A percentile compares a stretch with the other conserved stretches of the same genome.
phyloP scores from a whole-genome alignment of 805 yeast genomes.

The Candida taoyuanica region DNA sequence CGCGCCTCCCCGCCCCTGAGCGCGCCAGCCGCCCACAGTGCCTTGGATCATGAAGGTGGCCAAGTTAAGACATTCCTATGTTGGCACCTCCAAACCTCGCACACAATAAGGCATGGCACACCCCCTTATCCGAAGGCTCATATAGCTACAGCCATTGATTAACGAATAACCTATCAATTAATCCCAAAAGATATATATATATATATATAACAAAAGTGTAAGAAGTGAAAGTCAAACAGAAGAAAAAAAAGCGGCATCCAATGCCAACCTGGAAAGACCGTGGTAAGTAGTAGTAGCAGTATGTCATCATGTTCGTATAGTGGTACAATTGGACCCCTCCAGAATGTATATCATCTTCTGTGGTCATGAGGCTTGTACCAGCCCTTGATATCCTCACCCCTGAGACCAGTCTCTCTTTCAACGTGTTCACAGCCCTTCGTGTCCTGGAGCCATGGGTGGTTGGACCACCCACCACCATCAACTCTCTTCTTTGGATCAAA shows the following conservation, averaged over 20 bases:
- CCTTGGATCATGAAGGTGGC: too few relatives aligned
- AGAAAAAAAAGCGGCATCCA: background rate
- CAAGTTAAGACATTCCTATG: too few relatives aligned
- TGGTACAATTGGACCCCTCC: background rate
- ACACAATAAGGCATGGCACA: too few relatives aligned
- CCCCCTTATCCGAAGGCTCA: too few relatives aligned
- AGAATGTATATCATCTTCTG: background rate
- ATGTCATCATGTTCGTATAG: too few relatives aligned
- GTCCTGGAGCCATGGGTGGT: slow-evolving; percentile 46
- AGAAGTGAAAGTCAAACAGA: background rate
- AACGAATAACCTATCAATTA: background rate
- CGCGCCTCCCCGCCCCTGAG: too few relatives aligned
- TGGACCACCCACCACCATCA: slow-evolving; percentile 50
- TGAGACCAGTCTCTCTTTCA: slow-evolving; percentile 21
- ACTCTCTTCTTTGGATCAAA: slow-evolving; percentile 45
- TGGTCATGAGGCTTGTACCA: slow-evolving; percentile 16
- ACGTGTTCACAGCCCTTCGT: slow-evolving; percentile 11
- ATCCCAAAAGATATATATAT: slow-evolving; percentile 1
- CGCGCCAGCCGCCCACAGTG: too few relatives aligned
- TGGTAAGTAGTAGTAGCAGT: background rate
- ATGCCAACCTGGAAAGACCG: background rate
- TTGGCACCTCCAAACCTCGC: too few relatives aligned
- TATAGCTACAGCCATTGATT: background rate
- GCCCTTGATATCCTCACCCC: slow-evolving; percentile 28
- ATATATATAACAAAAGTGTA: too few relatives aligned